Conservation (phyloP, 83 land plant genomes). For the Picea abies region DNA sequence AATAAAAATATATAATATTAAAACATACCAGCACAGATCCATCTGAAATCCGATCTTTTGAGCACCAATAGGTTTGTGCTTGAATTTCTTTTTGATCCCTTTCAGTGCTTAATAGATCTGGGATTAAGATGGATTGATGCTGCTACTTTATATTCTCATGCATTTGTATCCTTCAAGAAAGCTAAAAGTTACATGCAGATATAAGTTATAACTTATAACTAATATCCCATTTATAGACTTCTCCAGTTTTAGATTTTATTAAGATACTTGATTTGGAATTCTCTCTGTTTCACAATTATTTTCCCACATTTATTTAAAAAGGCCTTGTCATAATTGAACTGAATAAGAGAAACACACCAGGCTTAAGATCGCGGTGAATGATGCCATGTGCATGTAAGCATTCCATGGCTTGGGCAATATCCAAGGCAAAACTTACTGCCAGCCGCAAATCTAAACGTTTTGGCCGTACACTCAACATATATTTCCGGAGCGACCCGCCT, state of each 20-base stretch:
- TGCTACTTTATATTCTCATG: not conserved
- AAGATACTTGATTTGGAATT: slow-evolving; percentile 2
- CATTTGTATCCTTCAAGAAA: not conserved
- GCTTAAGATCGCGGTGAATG: slow-evolving; percentile 89
- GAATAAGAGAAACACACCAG: slow-evolving; percentile 44
- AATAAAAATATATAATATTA: too few species aligned
- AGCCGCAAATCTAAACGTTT: slow-evolving; percentile 53
- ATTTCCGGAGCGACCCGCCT: slow-evolving; percentile 79
- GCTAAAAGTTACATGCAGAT: too few species aligned
- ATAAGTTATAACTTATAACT: not conserved
- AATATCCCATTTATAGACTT: not conserved
- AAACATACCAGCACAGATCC: too few species aligned
- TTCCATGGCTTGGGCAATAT: slow-evolving; percentile 92
- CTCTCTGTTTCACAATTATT: too few species aligned
- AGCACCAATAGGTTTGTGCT: too few species aligned
- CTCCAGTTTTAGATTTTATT: not conserved
- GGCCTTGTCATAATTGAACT: not conserved
- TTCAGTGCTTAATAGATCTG: too few species aligned
- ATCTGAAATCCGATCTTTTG: too few species aligned
- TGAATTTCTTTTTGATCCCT: too few species aligned
- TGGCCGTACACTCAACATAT: slow-evolving; percentile 72
- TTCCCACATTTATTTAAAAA: too few species aligned
- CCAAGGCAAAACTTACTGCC: slow-evolving; percentile 82
- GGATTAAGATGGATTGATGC: too few species aligned
- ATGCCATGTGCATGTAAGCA: slow-evolving; percentile 90